These are phyloP conservation scores for Puccinia polysora DNA, from an alignment of 1,284 basidiomycete species.

Conservation along the genomic window DNA sequence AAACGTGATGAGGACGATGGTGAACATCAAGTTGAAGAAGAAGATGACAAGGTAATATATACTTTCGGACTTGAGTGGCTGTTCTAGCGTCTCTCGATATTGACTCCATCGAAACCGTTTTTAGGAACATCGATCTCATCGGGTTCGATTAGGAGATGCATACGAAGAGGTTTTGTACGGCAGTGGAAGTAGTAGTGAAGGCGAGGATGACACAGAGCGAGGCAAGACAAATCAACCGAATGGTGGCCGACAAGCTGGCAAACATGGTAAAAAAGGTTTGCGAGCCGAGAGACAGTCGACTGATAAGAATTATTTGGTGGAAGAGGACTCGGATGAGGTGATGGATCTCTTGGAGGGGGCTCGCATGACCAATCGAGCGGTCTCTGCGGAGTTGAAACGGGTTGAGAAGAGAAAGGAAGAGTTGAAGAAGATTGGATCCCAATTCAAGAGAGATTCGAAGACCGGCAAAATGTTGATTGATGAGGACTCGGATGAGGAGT, in stretches of 20 bases:
- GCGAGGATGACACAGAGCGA: slow-evolving; percentile 65
- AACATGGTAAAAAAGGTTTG: slow-evolving; percentile 48
- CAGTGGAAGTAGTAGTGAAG: slow-evolving; percentile 62
- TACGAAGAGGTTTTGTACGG: slow-evolving; percentile 95
- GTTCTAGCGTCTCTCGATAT: no score
- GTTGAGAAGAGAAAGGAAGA: slow-evolving; percentile 58
- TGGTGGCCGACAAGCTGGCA: slow-evolving; percentile 54
- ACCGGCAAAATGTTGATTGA: slow-evolving; percentile 87
- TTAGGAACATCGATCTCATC: slow-evolving; percentile 53
- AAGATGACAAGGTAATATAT: slow-evolving; percentile 16
- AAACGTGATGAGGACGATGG: slow-evolving; percentile 57
- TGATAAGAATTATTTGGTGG: slow-evolving; percentile 58
- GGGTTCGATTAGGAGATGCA: slow-evolving; percentile 63
- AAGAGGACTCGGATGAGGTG: slow-evolving; percentile 85
- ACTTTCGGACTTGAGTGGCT: no score
- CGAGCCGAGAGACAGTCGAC: slow-evolving; percentile 45
- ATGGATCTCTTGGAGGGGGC: slow-evolving; percentile 84
- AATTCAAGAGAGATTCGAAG: slow-evolving; percentile 79
- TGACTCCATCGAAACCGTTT: slow-evolving; percentile 27
- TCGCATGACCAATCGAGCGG: slow-evolving; percentile 64
- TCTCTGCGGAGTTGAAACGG: slow-evolving; percentile 44
- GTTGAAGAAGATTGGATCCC: slow-evolving; percentile 60
- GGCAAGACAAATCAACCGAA: neutral
- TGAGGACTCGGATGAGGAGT: slow-evolving; percentile 54
- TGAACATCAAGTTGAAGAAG: slow-evolving; percentile 56